These are phyloP conservation scores for Phytophthora capsici DNA, from an alignment of 352 stramenopile genomes.

Conservation along the genomic window DNA sequence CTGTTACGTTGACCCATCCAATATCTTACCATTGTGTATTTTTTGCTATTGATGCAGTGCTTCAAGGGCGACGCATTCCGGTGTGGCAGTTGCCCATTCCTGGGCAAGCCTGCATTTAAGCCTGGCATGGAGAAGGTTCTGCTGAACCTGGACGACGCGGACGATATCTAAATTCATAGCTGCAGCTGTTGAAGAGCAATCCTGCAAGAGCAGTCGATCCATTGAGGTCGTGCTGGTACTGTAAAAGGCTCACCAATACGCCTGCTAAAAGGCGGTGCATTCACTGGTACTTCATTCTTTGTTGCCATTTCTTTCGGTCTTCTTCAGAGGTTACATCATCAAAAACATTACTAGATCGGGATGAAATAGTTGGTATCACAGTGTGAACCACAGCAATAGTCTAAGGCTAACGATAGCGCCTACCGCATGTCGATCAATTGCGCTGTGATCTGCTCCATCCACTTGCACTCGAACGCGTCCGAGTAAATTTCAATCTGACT, in stretches of 20 bases:
- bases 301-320: constrained; percentile 2
- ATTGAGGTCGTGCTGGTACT: constrained; percentile 26
- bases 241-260: constrained; percentile 30
- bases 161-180: constrained; percentile 71
- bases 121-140: constrained; percentile 88
- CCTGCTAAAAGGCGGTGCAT: constrained; percentile 21
- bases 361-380: constrained; percentile 3
- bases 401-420: constrained; percentile 8
- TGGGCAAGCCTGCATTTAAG: constrained; percentile 97
- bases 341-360: neutral
- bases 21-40: constrained; percentile 14
- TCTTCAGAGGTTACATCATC: neutral
- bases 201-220: constrained; percentile 13
- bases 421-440: constrained; percentile 79
- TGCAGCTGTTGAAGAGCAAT: constrained; percentile 10
- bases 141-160: constrained; percentile 78
- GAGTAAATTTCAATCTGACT: constrained; percentile 82
- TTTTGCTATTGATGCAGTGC: constrained; percentile 77
- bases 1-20: neutral
- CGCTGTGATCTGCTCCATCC: constrained; percentile 47
- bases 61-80: constrained; percentile 97
- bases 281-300: constrained; percentile 27
- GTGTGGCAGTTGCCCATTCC: constrained; percentile 96
- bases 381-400: constrained; percentile 10
- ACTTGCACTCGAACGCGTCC: constrained; percentile 74